Conservation (phyloP, 1,284 basidiomycete species). For the Ceratobasidium theobromae region DNA sequence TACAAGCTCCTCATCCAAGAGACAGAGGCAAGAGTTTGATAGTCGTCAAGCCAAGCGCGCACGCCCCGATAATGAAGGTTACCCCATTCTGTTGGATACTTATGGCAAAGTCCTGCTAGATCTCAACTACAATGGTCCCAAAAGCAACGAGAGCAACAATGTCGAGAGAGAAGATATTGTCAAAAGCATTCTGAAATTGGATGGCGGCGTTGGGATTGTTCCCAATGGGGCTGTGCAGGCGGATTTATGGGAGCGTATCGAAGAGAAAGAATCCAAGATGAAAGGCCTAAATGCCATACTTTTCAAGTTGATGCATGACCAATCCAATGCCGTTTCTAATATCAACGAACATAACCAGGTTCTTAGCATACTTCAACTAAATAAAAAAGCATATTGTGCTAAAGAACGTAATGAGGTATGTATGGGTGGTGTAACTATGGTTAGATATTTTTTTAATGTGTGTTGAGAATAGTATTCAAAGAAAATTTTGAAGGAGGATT, state of each 20-base stretch:
- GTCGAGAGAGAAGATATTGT: constrained; percentile 29
- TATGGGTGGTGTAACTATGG: neutral
- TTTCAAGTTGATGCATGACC: constrained; percentile 46
- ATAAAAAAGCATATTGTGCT: constrained; percentile 64
- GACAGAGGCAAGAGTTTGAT: constrained; percentile 51
- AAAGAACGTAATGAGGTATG: constrained; percentile 57
- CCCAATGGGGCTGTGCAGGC: constrained; percentile 46
- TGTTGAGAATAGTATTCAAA: constrained; percentile 57
- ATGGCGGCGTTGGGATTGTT: constrained; percentile 6
- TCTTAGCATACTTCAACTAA: constrained; percentile 51
- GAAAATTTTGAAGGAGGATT: constrained; percentile 60
- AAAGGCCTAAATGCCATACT: constrained; percentile 48
- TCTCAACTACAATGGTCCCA: neutral
- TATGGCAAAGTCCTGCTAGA: constrained; percentile 16
- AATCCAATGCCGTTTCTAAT: constrained; percentile 52
- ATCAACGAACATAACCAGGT: constrained; percentile 53
- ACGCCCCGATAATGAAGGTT: constrained; percentile 39
- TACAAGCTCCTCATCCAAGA: constrained; percentile 44
- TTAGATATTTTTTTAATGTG: neutral
- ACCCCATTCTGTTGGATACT: constrained; percentile 40
- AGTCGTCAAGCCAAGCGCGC: constrained; percentile 50
- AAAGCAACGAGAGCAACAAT: constrained; percentile 14
- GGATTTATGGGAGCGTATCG: constrained; percentile 50
- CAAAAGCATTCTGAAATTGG: neutral
- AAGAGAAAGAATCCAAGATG: constrained; percentile 47